Evolutionary conservation across 352 stramenopile species (phyloP), one percentile per base, ranked within the genome.

Genomic region (Pythium periplocum): DNA sequence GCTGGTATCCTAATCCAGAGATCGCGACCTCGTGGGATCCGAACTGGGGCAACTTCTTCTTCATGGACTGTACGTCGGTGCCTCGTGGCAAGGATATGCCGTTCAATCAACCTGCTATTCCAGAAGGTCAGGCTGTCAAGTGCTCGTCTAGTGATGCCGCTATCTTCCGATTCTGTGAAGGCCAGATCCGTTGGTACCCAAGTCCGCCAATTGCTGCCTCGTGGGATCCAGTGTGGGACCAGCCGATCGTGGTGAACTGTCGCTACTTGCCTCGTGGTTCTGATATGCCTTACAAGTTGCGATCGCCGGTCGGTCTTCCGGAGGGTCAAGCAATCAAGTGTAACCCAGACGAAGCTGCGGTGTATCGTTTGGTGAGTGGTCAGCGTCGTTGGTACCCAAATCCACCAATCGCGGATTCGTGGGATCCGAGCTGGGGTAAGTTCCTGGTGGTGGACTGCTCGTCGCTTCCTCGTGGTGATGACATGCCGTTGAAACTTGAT

Each of bases 361-460:
- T 46, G 41, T 46, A 46, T 17, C 41, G 41, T 6, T 26, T 46
- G 6, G 41, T 32, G 12, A 46, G 47, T 17, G 60, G 59, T 2
- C 12, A 58, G 48, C 40, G 42, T 33, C 55, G 60, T 9, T 54
- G 57, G 55, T 71, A 71, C 38, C 59, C 59, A 46, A 7, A 12
- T 6, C 6, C 6, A 12, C 5, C 17, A 12, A 31, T 33, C 43
- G 43, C 43, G 4, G 43, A 17, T 31, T 31, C 43, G 3, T 72
- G 64, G 64, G 60, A 72, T 38, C 10, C 35, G 26, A 48, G 60
- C 38, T 72, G 52, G 51, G 26, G 6, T 1, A 43, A 55, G 9
- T 45, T 39, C 7, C 42, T 49, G 4, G 34, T 59, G 3, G 51
- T 71, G 4, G 59, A 71, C 38, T 71, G 64, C 48, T 45, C 54